Base-by-base conservation (phyloP, 495 filamentous ascomycete species). In the Thozetella sp. region DNA sequence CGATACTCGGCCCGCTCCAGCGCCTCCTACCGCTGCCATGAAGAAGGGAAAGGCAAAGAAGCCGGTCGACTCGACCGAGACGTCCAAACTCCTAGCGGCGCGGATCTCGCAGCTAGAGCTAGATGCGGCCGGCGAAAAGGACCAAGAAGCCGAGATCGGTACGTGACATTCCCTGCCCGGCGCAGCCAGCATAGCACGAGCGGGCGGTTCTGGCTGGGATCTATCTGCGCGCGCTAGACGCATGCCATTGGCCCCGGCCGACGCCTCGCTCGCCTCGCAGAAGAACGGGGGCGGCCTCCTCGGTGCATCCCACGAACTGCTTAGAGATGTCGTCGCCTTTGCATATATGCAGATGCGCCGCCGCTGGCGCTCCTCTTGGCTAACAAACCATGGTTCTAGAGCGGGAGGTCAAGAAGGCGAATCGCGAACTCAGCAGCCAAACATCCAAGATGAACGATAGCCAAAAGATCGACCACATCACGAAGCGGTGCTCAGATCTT, bases 71-170 rank as follows among this genome's bases (percentile, higher is more conserved):
- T 88, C 91, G 40, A 89, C 83, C 64, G 93, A 97, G 66, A 91
- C 92, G 12, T 90, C 89, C 40, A 97, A 97, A 76, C 83, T 96
- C 57, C 83, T 99, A 52, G 89, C 92, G 25, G 92, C 93, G 25
- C 93, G 94, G 73, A 97, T 99, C 64, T 94, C 93, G 23, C 96
- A 98, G 79, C 76, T 99, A 63, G 95, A 99, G 73, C 88, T 89
- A 37, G 93, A 97, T 81, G 88, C 89, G 54, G 93, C 93, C 22
- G 91, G 91, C 55, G 93, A 97, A 64, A 96, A 95, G 76, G 93
- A 97, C 61, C 91, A 97, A 73, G 93, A 97, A 71, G 87, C 86
- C 58, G 95, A 97, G 79, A 97, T 99, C 72, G 95, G 93, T 97
- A 81, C 70, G 93, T 93, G n/a, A n/a, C 20, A 48, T 56, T 23